Base-by-base conservation (phyloP, 352 stramenopile genomes). In the Globisporangium megalacanthum region DNA sequence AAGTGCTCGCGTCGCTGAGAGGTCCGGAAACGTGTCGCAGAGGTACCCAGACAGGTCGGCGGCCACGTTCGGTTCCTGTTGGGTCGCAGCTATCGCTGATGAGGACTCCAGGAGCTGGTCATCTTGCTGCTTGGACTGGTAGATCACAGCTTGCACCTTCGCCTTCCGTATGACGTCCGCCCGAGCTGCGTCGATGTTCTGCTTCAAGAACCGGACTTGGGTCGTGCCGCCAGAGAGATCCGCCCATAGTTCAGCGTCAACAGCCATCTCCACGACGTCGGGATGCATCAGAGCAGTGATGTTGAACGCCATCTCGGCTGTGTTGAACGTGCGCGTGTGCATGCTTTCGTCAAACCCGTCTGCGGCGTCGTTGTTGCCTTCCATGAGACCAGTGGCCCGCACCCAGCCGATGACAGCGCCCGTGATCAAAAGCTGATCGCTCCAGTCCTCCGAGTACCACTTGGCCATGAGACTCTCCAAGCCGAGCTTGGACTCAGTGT, bases 291-390 rank as follows among this genome's bases (percentile, higher is more conserved):
- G 65, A 0, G 77, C 85, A 22, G 78, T 86, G 25, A 96, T 52
- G 72, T 95, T 94, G 66, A 95, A 95, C n/a, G 81, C 86, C 80
- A 94, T 95, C 68, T 96, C 82, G 19, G 70, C 79, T 10, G 81
- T 90, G 55, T 72, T 92, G 61, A 96, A 96, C 22, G 85, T 96
- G 54, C 87, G 80, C 49, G 92, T 76, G 54, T 81, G 79, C 36
- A 93, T 71, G 50, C 83, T 78, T 4, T 61, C 36, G 64, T 96
- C 87, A 22, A 96, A 72, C 19, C 83, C 86, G 8, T 75, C 70
- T 19, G 87, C 83, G 17, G 93, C 87, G 6, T 92, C 72, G 57
- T 96, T 94, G 69, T 96, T 96, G n/a, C 83, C 77, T 25, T 72
- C 79, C 87, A 96, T 96, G 22, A 96, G 77, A 14, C 82, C 86